Evolutionary conservation across 2,329 filamentous ascomycete genomes (phyloP), one percentile per base, ranked within the genome.

Genomic region (Aspergillus sp.): DNA sequence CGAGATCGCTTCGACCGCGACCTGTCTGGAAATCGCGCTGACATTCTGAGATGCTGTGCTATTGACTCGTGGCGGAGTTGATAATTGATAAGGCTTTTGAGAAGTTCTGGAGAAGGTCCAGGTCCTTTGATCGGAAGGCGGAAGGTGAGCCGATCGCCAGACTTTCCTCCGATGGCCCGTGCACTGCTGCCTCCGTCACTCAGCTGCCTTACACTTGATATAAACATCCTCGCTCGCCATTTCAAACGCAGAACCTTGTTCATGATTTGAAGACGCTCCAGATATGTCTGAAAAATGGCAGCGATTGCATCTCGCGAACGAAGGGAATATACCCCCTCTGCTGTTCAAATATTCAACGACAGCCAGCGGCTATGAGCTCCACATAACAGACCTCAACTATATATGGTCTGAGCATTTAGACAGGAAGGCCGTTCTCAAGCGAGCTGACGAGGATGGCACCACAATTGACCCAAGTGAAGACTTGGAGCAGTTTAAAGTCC

Each of bases 401-500:
- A 73, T 88, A 21, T 88, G 85, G 85, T 75, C 75, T 27, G 82
- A 86, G 67, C 71, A 68, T 17, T 64, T 85, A 43, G 73, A 75
- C 50, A 71, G 75, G 41, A 65, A 72, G 40, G 72, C 77, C 12
- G 81, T 87, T 35, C 65, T 83, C 23, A 65, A 72, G 21, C 76
- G 79, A 63, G 83, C 84, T 6, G 71, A 76, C 19, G 68, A 78
- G 12, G 70, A 77, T 52, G 75, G 78, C 44, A 81, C 83, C 15
- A 84, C 81, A 19, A 86, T 88, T 58, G 85, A 87, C 68, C 83
- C 86, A 2, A 82, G 79, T 63, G 81, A 84, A 69, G 82, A 82
- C 60, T 67, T 74, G 6, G 73, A 79, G n/a, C 85, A 88, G 65
- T 78, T 84, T 56, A 66, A 72, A 27, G 80, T 86, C 15, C 74